Base-by-base conservation (phyloP, 225 moss, liverwort and hornwort genomes). In the Physcomitrium patens region DNA sequence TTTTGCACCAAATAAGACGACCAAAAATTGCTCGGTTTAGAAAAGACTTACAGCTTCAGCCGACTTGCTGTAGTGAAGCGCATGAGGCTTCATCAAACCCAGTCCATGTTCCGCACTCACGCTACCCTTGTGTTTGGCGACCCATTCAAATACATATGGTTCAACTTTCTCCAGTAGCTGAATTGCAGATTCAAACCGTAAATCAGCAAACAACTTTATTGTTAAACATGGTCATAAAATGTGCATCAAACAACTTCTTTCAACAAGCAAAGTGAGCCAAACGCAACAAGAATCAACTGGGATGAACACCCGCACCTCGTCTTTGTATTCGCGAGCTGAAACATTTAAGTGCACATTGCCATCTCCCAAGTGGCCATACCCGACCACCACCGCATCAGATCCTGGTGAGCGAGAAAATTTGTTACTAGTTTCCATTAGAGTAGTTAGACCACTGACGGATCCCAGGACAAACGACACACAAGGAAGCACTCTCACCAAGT, bases 91-190 rank as follows among this genome's bases (percentile, higher is more conserved):
- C 97, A 93, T 94, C 56, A 91, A 74, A 49, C 94, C 97, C 23
- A 97, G 66, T 42, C 97, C 97, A 76, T 97, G 97, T 80, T 97
- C 97, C 57, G 97, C 97, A 87, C 97, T 97, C 74, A 97, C 85
- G 52, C 97, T 97, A 26, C 97, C 97, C 79, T 94, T 94, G 74
- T 87, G 89, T 62, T 90, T 63, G 22, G 97, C 84, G 47, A 94
- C 78, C 94, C 91, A 86, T 71, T 97, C 93, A 82, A 80, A 97
- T 67, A 97, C 97, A 68, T 84, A 97, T 2, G 97, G 97, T 80
- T 97, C 97, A 49, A 97, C 80, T 72, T 90, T 81, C 22, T 89
- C 84, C 69, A 94, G 83, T 58, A 95, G 59, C 95, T 95, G 93
- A 70, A 72, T 83, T 49, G 63, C 73, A 70, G 63, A 66, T 57